phyloP scores from a whole-genome alignment of 768 basidiomycete species.

The Russula griseocarnosa region DNA sequence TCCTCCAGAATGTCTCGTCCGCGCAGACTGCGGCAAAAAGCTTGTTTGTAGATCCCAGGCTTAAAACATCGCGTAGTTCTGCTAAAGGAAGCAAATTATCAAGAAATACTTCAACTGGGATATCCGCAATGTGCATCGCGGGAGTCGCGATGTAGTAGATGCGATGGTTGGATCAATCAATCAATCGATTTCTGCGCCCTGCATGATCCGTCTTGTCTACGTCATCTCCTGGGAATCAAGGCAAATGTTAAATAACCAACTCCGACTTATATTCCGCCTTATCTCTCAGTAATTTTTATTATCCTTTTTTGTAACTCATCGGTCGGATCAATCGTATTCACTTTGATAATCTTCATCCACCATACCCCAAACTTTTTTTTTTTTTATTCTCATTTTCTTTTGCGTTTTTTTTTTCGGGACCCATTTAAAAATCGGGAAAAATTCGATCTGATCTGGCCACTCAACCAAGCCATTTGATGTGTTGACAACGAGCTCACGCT shows the following conservation, averaged over 20 bases:
- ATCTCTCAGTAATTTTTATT: not conserved
- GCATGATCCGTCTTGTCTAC: not conserved
- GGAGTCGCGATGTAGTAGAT: not conserved
- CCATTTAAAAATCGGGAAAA: not conserved
- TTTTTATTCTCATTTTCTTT: not conserved
- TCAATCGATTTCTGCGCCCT: not conserved
- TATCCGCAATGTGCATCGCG: slow-evolving; percentile 44
- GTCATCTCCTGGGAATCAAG: slow-evolving; percentile 1
- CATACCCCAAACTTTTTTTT: not conserved
- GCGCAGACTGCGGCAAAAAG: slow-evolving; percentile 56
- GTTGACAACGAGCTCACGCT: not conserved
- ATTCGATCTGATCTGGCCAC: not conserved
- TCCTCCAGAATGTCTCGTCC: slow-evolving; percentile 80
- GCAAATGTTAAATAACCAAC: not conserved
- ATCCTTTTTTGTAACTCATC: not conserved
- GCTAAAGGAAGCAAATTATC: slow-evolving; percentile 66
- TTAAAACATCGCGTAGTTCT: slow-evolving; percentile 50
- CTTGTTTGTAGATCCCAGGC: slow-evolving; percentile 58
- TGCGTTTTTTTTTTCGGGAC: not conserved
- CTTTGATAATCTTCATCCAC: not conserved
- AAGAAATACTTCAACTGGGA: slow-evolving; percentile 75
- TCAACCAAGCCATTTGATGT: not conserved
- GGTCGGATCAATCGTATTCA: not conserved
- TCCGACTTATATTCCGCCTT: not conserved
- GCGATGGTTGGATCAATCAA: no score